Evolutionary conservation across 495 filamentous ascomycete genomes (phyloP).

Genomic region (Aspergillus cavernicola): DNA sequence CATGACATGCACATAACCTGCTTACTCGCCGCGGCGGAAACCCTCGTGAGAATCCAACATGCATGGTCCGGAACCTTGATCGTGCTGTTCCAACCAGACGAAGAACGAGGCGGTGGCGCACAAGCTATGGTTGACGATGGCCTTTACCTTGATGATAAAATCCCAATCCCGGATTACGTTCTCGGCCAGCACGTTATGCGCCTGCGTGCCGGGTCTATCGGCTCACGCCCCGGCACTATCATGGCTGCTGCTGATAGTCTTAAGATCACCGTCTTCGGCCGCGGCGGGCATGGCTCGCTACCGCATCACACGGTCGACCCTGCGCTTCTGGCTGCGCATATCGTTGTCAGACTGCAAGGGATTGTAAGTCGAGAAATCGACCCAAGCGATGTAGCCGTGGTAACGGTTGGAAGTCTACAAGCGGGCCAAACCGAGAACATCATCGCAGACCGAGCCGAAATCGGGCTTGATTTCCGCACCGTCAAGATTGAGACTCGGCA

Average conservation of each 20-base stretch:
- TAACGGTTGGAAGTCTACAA: slow-evolving; percentile 50
- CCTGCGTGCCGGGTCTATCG: slow-evolving; percentile 40
- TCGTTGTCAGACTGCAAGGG: slow-evolving; percentile 47
- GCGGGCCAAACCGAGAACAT: slow-evolving; percentile 52
- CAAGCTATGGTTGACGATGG: slow-evolving; percentile 54
- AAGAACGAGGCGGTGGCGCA: slow-evolving; percentile 49
- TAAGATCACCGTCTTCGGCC: slow-evolving; percentile 48
- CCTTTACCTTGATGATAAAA: slow-evolving; percentile 39
- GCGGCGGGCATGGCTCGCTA: slow-evolving; percentile 49
- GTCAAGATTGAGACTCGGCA: slow-evolving; percentile 37
- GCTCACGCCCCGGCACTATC: slow-evolving; percentile 36
- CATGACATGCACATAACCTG: slow-evolving; percentile 57
- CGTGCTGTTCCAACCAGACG: slow-evolving; percentile 53
- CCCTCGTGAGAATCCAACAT: slow-evolving; percentile 24
- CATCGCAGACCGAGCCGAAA: slow-evolving; percentile 45
- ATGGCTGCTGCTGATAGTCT: slow-evolving; percentile 49
- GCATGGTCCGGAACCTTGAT: slow-evolving; percentile 50
- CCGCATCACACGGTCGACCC: slow-evolving; percentile 52
- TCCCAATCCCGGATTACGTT: slow-evolving; percentile 48
- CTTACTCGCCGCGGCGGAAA: slow-evolving; percentile 48
- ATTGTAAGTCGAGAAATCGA: slow-evolving; percentile 50
- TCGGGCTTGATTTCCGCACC: slow-evolving; percentile 46
- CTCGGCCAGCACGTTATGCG: slow-evolving; percentile 53
- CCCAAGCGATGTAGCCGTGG: slow-evolving; percentile 45
- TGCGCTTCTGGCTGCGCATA: slow-evolving; percentile 44